Evolutionary conservation across 1,139 yeast genomes (phyloP).

Genomic region (Hyphopichia buzzinii): DNA sequence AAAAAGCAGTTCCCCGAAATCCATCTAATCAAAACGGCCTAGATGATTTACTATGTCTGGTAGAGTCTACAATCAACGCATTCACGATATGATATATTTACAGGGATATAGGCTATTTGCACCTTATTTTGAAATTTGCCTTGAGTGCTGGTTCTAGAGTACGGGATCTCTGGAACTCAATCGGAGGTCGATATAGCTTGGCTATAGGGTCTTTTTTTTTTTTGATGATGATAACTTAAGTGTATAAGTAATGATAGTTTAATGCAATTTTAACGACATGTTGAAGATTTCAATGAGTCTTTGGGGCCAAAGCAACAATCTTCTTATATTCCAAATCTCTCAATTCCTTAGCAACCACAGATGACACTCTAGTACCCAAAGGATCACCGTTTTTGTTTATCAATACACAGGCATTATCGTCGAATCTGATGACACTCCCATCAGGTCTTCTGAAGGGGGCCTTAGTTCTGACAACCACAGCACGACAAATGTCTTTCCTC

Average conservation of each 20-base stretch:
- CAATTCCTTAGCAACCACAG: slow-evolving; percentile 90
- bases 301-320: slow-evolving; percentile 88
- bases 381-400: slow-evolving; percentile 93
- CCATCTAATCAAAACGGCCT: slow-evolving; percentile 14
- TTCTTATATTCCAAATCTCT: slow-evolving; percentile 82
- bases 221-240: too few species aligned
- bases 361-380: slow-evolving; percentile 87
- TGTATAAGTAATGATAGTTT: not conserved
- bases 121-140: too few species aligned
- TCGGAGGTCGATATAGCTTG: too few species aligned
- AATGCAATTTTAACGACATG: slow-evolving; percentile 1
- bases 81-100: slow-evolving; percentile 3
- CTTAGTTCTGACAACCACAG: slow-evolving; percentile 90
- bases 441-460: slow-evolving; percentile 83
- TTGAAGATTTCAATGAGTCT: slow-evolving; percentile 60
- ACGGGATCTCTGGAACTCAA: too few species aligned
- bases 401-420: slow-evolving; percentile 96
- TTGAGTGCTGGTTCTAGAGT: too few species aligned
- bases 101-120: not conserved
- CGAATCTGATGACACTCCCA: slow-evolving; percentile 84
- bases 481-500: slow-evolving; percentile 95
- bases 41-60: slow-evolving; percentile 20
- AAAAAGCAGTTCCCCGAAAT: slow-evolving; percentile 15
- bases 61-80: slow-evolving; percentile 11
- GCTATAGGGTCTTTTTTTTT: too few species aligned